A percentile compares a stretch with the other conserved stretches of the same genome.
phyloP scores from a whole-genome alignment of 495 filamentous ascomycete species.

The Filosporella fistucella region DNA sequence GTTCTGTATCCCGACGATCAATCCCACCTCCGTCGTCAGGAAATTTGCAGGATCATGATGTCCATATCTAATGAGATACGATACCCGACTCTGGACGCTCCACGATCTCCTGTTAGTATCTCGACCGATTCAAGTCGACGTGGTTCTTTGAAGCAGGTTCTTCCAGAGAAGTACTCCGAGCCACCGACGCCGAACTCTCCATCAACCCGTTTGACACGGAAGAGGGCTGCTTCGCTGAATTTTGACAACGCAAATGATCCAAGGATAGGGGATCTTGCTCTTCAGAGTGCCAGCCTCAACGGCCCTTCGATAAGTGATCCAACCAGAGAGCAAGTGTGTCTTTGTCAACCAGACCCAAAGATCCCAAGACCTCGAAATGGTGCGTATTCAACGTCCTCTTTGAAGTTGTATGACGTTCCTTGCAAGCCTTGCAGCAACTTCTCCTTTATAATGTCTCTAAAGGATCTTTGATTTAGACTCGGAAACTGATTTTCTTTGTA shows the following conservation, averaged over 20 bases:
- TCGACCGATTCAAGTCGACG: conserved; percentile 21
- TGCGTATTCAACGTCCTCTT: conserved; percentile 43
- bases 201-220: conserved; percentile 29
- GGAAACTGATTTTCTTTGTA: conserved; percentile 35
- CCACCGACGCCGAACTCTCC: conserved; percentile 14
- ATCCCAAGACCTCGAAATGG: conserved; percentile 93
- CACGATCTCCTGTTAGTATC: conserved; percentile 19
- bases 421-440: neutral
- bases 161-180: conserved; percentile 14
- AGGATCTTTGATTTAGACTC: conserved; percentile 15
- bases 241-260: conserved; percentile 39
- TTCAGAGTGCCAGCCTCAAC: conserved; percentile 31
- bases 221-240: conserved; percentile 44
- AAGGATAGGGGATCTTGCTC: conserved; percentile 34
- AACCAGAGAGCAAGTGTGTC: conserved; percentile 58
- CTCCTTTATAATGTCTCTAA: conserved; percentile 23
- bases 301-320: conserved; percentile 25
- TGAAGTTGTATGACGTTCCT: conserved; percentile 11
- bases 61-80: conserved; percentile 4
- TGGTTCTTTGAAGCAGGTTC: conserved; percentile 14
- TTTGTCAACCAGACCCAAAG: conserved; percentile 91
- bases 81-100: conserved; percentile 10
- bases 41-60: conserved; percentile 11
- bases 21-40: neutral
- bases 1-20: conserved; percentile 1